A percentile compares a stretch with the other conserved stretches of the same genome.
These are phyloP conservation scores for Cylindrotheca fusiformis DNA, from an alignment of 108 stramenopile genomes.

Conservation along the genomic window DNA sequence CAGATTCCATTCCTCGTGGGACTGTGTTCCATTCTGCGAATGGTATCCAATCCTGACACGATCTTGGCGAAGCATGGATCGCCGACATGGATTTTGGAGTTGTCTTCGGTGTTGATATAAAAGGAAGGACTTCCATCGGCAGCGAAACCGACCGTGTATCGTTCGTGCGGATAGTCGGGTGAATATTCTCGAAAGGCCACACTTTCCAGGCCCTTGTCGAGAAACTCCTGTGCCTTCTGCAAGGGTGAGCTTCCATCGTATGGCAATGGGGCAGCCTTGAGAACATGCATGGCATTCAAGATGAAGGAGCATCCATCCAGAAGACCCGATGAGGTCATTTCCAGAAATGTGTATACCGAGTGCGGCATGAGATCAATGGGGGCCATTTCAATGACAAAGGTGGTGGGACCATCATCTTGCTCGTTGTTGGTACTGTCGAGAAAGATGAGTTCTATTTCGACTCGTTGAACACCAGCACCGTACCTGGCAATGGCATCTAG, in stretches of 20 bases:
- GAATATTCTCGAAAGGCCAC: conserved; percentile 79
- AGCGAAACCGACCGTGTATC: conserved; percentile 79
- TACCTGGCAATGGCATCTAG: conserved; percentile 31
- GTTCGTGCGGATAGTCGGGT: conserved; percentile 60
- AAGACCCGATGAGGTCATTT: conserved; percentile 44
- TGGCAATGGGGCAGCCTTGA: conserved; percentile 57
- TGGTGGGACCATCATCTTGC: conserved; percentile 24
- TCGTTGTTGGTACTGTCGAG: conserved; percentile 5
- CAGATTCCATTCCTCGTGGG: conserved; percentile 47
- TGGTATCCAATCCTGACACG: conserved; percentile 58
- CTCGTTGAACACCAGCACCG: conserved; percentile 59
- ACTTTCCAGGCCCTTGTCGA: conserved; percentile 41
- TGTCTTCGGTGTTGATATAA: conserved; percentile 88
- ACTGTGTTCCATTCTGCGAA: conserved; percentile 41
- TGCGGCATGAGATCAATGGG: conserved; percentile 77
- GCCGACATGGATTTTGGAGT: conserved; percentile 67
- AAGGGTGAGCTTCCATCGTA: conserved; percentile 29
- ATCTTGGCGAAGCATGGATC: conserved; percentile 77
- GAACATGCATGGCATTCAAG: conserved; percentile 48
- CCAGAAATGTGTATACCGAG: conserved; percentile 66
- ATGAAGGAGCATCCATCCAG: conserved; percentile 51
- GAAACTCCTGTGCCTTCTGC: conserved; percentile 38
- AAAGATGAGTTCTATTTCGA: conserved; percentile 68
- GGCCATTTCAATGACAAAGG: conserved; percentile 67
- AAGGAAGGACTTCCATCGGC: conserved; percentile 72